phyloP scores from a whole-genome alignment of 768 basidiomycete species.

The Lentinula raphanica region DNA sequence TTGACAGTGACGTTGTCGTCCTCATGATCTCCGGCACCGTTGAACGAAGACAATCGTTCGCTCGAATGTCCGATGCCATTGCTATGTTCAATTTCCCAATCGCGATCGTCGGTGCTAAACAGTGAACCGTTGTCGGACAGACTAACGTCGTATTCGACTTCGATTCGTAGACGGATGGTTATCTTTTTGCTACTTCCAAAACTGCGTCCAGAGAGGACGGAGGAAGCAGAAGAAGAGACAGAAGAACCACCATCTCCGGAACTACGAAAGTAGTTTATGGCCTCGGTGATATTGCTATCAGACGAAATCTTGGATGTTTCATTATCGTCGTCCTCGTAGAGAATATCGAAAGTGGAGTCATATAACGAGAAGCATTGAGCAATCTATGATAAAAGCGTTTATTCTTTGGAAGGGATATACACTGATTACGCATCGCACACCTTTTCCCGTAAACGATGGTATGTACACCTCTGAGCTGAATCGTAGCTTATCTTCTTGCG shows the following conservation, averaged over 20 bases:
- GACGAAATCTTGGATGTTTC: slow-evolving; percentile 65
- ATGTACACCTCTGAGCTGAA: slow-evolving; percentile 75
- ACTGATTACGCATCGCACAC: slow-evolving; percentile 49
- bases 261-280: slow-evolving; percentile 80
- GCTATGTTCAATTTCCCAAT: slow-evolving; percentile 61
- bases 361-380: slow-evolving; percentile 80
- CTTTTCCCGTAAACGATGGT: slow-evolving; percentile 65
- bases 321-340: slow-evolving; percentile 87
- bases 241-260: slow-evolving; percentile 71
- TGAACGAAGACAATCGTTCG: slow-evolving; percentile 48
- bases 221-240: slow-evolving; percentile 67
- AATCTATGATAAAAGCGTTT: slow-evolving; percentile 42
- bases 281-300: slow-evolving; percentile 77
- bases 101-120: slow-evolving; percentile 73
- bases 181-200: slow-evolving; percentile 61
- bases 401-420: slow-evolving; percentile 8
- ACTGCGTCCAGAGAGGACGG: slow-evolving; percentile 67
- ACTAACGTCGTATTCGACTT: slow-evolving; percentile 87
- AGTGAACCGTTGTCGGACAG: slow-evolving; percentile 86
- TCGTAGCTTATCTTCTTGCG: slow-evolving; percentile 76
- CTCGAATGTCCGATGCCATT: slow-evolving; percentile 45
- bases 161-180: slow-evolving; percentile 69
- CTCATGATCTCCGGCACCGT: slow-evolving; percentile 46
- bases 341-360: slow-evolving; percentile 62
- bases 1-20: slow-evolving; percentile 76